Evolutionary conservation across 164 flowering plant species (phyloP).

Genomic region (Vitis amurensis): DNA sequence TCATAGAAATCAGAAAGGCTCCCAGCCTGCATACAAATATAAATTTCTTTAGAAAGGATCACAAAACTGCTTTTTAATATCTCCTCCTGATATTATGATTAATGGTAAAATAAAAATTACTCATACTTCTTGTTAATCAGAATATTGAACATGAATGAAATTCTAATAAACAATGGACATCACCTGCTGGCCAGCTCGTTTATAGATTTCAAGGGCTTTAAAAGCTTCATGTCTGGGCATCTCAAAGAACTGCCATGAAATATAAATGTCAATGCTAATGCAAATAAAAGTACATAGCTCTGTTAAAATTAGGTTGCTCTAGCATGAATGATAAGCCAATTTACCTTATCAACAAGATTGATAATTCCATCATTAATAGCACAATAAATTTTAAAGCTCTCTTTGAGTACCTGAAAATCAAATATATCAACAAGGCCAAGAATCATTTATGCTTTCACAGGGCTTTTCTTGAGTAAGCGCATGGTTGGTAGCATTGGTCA

Average conservation of each 20-base stretch:
- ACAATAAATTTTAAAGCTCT: slow-evolving; percentile 98
- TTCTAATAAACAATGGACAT: neutral
- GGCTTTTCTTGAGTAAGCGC: neutral
- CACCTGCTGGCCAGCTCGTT: slow-evolving; percentile 98
- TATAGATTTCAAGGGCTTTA: slow-evolving; percentile 91
- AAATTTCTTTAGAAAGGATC: neutral
- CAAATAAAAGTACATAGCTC: neutral
- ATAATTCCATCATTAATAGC: slow-evolving; percentile 96
- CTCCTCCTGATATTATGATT: no score
- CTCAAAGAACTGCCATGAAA: slow-evolving; percentile 85
- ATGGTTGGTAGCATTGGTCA: no score
- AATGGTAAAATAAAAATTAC: neutral
- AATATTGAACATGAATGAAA: no score
- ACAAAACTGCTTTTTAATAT: neutral
- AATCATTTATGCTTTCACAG: neutral
- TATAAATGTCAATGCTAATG: neutral
- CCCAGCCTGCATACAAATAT: slow-evolving; percentile 59
- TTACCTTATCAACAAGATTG: slow-evolving; percentile 97
- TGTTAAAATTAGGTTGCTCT: neutral
- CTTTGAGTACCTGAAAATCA: slow-evolving; percentile 84
- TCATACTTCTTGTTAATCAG: no score
- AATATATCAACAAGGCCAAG: neutral
- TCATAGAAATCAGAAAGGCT: slow-evolving; percentile 94
- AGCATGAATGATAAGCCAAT: neutral
- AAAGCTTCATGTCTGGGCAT: slow-evolving; percentile 99